Evolutionary conservation across 345 rosid genomes (phyloP).

Genomic region (Rubroshorea leprosula): DNA sequence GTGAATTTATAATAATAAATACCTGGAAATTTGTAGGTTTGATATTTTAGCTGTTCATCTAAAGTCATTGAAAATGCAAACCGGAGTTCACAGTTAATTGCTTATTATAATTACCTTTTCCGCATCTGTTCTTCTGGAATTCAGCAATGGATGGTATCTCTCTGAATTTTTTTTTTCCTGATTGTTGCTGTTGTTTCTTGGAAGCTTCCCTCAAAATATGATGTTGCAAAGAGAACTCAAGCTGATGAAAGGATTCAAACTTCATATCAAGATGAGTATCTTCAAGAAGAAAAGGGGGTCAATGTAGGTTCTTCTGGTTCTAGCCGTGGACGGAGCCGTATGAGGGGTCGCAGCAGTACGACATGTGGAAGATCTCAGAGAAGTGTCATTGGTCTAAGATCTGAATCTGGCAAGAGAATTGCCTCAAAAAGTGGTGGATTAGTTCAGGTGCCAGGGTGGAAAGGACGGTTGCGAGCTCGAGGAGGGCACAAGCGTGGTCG

Average conservation of each 20-base stretch:
- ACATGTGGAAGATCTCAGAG: conserved; percentile 35
- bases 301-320: conserved; percentile 34
- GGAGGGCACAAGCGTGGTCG: conserved; percentile 50
- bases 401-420: conserved; percentile 43
- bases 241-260: conserved; percentile 25
- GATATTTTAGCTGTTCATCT: too few species aligned
- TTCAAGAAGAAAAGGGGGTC: conserved; percentile 47
- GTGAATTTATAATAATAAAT: too few species aligned
- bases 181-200: background rate
- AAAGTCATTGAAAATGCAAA: too few species aligned
- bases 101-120: too few species aligned
- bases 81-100: too few species aligned
- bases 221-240: conserved; percentile 29
- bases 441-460: conserved; percentile 30
- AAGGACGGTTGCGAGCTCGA: conserved; percentile 39
- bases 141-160: too few species aligned
- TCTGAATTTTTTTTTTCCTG: too few species aligned
- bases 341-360: conserved; percentile 34
- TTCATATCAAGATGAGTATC: conserved; percentile 26
- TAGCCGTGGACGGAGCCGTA: conserved; percentile 41
- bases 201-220: conserved; percentile 18
- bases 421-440: conserved; percentile 19
- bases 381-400: conserved; percentile 25
- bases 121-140: too few species aligned
- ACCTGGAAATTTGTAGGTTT: too few species aligned